Evolutionary conservation across 1,139 yeast species (phyloP), one percentile per base, ranked within the genome.

Genomic region (Entelexis paramagnoliae): DNA sequence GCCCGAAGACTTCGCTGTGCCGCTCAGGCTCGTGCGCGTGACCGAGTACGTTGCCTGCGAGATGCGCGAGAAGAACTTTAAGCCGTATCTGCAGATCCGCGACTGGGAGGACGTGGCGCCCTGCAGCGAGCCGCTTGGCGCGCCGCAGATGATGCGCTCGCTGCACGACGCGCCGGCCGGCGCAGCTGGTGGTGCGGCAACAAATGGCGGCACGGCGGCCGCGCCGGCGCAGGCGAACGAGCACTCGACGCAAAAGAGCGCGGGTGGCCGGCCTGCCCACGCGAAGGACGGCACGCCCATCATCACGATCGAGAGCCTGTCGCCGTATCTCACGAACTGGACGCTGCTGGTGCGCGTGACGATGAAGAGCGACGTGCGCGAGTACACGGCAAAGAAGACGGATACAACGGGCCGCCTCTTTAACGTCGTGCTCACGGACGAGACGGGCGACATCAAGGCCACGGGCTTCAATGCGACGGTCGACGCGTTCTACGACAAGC

Each of bases 361-460:
- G 1, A 80, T 76, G 67, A 91, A 91, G 67, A 81, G 94, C 51
- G 96, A 88, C 57, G 75, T 91, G 61, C 82, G 88, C 68, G 83
- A 84, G 40, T 93, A 93, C 91, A 46, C 46, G 14, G 33, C 52
- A 10, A 40, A 46, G 48, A 26, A 30, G 17, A 78, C 85, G 50
- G 88, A 88, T 63, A 81, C 80, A 53, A 88, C 83, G 59, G 98
- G 98, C 51, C 85, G 86, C 66, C 75, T 93, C 55, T 87, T 93
- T 71, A 83, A 83, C 61, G 87, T 87, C 40, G 86, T 88, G 60
- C 79, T 93, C 59, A 71, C 89, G 58, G 99, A 93, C 65, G 95
- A 93, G 65, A 83, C 96, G 7, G 96, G 94, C 62, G 98, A 91
- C 70, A 93, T 93, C 62, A 78, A 94, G 63, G 97, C 95, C 16